Conservation (phyloP, 345 rosid species). For the Arabis hirsuta region DNA sequence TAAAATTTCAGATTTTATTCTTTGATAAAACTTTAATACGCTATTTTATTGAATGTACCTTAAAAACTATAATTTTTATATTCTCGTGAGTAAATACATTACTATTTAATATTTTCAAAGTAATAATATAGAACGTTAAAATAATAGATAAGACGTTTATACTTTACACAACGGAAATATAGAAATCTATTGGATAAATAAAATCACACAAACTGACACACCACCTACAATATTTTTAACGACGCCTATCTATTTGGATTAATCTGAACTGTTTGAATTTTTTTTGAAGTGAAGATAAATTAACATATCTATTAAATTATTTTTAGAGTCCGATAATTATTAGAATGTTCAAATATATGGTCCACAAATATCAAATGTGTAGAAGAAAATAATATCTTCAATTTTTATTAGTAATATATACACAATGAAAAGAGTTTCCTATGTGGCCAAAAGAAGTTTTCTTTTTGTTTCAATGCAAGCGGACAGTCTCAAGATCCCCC, state of each 20-base stretch:
- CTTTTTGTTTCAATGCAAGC: neutral
- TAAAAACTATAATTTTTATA: no score
- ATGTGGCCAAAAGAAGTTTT: neutral
- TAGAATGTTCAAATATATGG: neutral
- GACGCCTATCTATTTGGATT: neutral
- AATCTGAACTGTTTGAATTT: neutral
- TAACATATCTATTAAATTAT: neutral
- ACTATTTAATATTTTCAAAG: no score
- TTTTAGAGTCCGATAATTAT: neutral
- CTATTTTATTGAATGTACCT: no score
- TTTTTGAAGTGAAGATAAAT: neutral
- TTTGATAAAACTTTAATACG: no score
- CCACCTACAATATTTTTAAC: neutral
- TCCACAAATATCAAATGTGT: neutral
- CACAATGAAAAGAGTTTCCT: neutral
- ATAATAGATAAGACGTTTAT: no score
- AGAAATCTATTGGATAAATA: no score
- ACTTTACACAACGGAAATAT: no score
- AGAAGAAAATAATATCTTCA: neutral
- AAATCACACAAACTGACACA: no score
- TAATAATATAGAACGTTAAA: no score
- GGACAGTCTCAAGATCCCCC: conserved; percentile 2
- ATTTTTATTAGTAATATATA: neutral
- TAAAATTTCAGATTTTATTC: no score
- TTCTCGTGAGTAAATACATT: no score